A percentile compares a stretch with the other conserved stretches of the same genome.
These are phyloP conservation scores for Nakazawaea pomicola DNA, from an alignment of 805 yeast genomes.

Conservation along the genomic window DNA sequence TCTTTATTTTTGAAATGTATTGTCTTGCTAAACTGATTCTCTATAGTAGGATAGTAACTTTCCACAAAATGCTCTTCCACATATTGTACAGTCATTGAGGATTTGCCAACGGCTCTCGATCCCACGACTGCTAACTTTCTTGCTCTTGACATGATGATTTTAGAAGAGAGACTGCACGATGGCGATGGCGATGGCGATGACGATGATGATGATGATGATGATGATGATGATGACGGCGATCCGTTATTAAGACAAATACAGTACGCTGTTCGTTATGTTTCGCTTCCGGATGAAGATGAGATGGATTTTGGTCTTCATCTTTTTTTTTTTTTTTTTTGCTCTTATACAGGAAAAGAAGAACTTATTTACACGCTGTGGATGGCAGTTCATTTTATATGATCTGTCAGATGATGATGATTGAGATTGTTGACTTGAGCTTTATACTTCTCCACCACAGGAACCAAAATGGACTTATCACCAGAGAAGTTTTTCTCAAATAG, in stretches of 20 bases:
- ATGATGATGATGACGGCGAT: not conserved
- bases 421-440: no score
- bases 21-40: conserved; percentile 73
- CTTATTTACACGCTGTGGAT: no score
- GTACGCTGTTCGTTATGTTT: no score
- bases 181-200: not conserved
- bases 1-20: conserved; percentile 67
- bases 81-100: conserved; percentile 78
- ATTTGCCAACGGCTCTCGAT: conserved; percentile 82
- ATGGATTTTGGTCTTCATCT: no score
- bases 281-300: no score
- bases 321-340: not conserved
- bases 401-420: no score
- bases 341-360: no score
- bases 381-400: no score
- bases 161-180: no score
- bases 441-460: not conserved
- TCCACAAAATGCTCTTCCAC: conserved; percentile 88
- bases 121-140: conserved; percentile 86
- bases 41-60: conserved; percentile 86
- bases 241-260: no score
- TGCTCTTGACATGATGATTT: conserved; percentile 41
- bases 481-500: not conserved
- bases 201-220: not conserved
- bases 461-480: not conserved